phyloP scores from a whole-genome alignment of 371 early-diverging fungal species.

The Mucor racemosus region DNA sequence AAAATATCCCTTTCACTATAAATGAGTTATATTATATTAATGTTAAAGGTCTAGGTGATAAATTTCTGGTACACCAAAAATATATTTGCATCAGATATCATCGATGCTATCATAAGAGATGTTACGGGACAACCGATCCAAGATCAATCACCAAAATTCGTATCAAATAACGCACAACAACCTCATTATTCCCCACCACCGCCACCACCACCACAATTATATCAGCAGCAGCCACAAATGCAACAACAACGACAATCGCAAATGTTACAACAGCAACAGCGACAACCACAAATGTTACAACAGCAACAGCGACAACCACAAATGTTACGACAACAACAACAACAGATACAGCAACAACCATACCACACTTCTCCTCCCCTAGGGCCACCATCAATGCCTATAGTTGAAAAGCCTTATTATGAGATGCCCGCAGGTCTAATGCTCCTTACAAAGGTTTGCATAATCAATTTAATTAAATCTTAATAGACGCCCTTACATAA shows the following conservation, averaged over 20 bases:
- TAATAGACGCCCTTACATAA: neutral
- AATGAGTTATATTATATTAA: no score
- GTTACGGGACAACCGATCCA: slow-evolving; percentile 31
- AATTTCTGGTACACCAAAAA: slow-evolving; percentile 60
- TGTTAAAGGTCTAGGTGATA: slow-evolving; percentile 47
- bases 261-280: neutral
- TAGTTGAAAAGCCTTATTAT: slow-evolving; percentile 41
- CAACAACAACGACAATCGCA: no score
- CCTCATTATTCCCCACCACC: neutral
- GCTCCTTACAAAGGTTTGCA: slow-evolving; percentile 52
- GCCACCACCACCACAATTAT: neutral
- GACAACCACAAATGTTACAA: neutral
- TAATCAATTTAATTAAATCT: neutral
- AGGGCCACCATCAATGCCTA: neutral
- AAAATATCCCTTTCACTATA: neutral
- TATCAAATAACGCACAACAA: neutral
- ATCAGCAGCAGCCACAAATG: neutral
- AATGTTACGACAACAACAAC: neutral
- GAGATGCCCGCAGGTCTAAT: slow-evolving; percentile 67
- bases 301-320: no score
- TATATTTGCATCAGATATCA: slow-evolving; percentile 46
- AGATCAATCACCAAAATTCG: neutral
- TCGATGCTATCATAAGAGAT: slow-evolving; percentile 44
- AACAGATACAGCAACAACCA: neutral
- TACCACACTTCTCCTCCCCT: neutral